phyloP scores from a whole-genome alignment of 2,329 filamentous ascomycete species.

The Stagonosporopsis tanaceti region DNA sequence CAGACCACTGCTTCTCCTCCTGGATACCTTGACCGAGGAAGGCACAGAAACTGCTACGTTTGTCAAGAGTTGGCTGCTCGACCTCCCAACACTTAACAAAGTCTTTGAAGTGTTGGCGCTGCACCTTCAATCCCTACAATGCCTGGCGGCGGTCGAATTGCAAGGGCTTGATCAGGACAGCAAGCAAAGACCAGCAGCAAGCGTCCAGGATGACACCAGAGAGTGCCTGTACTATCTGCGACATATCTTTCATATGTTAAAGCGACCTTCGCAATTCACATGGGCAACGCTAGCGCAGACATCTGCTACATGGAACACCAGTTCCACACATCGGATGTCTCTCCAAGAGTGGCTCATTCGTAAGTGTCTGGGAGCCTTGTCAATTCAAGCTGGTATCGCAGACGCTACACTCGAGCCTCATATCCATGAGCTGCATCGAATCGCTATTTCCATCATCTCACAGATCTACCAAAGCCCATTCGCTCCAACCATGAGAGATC shows the following conservation, averaged over 20 bases:
- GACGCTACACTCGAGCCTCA: constrained; percentile 49
- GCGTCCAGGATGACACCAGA: constrained; percentile 70
- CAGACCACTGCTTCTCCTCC: constrained; percentile 79
- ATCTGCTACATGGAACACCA: constrained; percentile 59
- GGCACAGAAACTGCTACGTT: constrained; percentile 77
- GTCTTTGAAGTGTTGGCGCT: constrained; percentile 50
- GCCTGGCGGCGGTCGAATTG: constrained; percentile 30
- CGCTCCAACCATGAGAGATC: constrained; percentile 64
- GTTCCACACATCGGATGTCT: constrained; percentile 56
- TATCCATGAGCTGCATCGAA: constrained; percentile 73
- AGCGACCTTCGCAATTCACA: constrained; percentile 71
- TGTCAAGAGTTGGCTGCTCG: constrained; percentile 81
- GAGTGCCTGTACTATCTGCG: constrained; percentile 81
- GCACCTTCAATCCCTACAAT: constrained; percentile 44
- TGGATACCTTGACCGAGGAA: constrained; percentile 80
- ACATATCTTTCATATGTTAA: constrained; percentile 76
- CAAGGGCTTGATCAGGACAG: constrained; percentile 22
- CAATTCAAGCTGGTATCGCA: constrained; percentile 50
- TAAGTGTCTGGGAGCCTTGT: constrained; percentile 70
- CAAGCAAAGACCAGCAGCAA: neutral
- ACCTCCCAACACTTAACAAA: constrained; percentile 60
- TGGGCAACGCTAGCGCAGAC: constrained; percentile 76
- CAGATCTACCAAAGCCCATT: constrained; percentile 73
- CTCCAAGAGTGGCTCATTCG: constrained; percentile 74
- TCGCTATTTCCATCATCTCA: constrained; percentile 69